Base-by-base conservation (phyloP, 768 basidiomycete genomes). In the Termitomyces eurrhizus region DNA sequence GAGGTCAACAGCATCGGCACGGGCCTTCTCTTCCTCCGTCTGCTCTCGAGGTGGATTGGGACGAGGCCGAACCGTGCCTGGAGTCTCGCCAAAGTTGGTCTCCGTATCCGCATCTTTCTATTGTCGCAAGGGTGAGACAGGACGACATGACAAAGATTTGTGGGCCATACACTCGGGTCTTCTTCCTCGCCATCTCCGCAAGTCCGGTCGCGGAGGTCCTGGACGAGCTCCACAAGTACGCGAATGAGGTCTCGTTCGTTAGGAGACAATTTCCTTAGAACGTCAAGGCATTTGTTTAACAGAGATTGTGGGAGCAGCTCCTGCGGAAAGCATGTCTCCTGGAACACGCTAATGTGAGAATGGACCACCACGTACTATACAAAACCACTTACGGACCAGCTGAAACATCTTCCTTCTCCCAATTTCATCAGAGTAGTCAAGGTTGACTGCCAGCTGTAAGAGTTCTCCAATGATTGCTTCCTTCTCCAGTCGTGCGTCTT, bases 391-490 rank as follows among this genome's bases (percentile, higher is more conserved):
- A 90, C 93, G 86, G 66, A 95, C 85, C 36, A 95, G 85, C 53
- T 84, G 80, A 67, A 90, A 91, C 88, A 95, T 94, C 73, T 90
- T 90, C 60, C 93, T 75, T 61, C 93, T 75, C 4, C 96, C 95
- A 61, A 90, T 91, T 72, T 97, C 94, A 74, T 98, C 96, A 0
- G 87, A 83, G 66, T 95, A 98, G 72, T 98, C 95, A 32, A 94
- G 77, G 62, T 89, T 83, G 3, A 89, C 80, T 0, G 92, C 91
- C 35, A 96, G 75, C 65, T 80, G 83, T 26, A 97, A 80, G 71
- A 98, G 80, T 72, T 98, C 93, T 0, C 84, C 78, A n/a, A 96
- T 78, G 7, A 93, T 75, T 59, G 90, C 87, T 66, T 88, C 86
- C 39, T 76, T 79, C 32, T 83, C 79, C 4, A 77, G 64, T 16